Percentiles rank a stretch among this genome's conserved stretches.
Conservation (phyloP, 1,284 basidiomycete species). For the Rhodotorula sp. region DNA sequence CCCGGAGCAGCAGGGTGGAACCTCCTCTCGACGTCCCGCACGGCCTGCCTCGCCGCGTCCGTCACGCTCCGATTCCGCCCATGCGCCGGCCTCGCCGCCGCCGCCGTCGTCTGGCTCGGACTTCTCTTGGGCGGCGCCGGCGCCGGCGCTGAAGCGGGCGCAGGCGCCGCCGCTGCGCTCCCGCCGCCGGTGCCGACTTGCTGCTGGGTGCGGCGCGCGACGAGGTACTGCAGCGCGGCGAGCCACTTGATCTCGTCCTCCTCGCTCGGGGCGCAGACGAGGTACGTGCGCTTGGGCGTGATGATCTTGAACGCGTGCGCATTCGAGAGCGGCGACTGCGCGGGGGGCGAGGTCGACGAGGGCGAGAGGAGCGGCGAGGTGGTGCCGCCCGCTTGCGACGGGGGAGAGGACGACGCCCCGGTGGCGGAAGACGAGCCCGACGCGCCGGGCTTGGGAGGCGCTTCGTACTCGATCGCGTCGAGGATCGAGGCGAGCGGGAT, state of each 20-base stretch:
- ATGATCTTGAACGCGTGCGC: slow-evolving; percentile 88
- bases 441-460: not conserved
- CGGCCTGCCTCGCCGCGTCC: slow-evolving; percentile 37
- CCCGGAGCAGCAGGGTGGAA: slow-evolving; percentile 16
- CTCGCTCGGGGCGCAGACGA: slow-evolving; percentile 91
- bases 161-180: not conserved
- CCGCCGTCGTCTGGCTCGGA: not conserved
- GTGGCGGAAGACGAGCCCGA: not conserved
- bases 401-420: not conserved
- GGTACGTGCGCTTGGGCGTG: slow-evolving; percentile 83
- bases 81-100: not conserved
- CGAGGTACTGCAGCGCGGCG: slow-evolving; percentile 85
- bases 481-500: slow-evolving; percentile 83
- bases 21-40: slow-evolving; percentile 37
- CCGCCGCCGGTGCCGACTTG: not conserved
- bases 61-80: slow-evolving; percentile 37
- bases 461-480: slow-evolving; percentile 83
- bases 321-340: not conserved
- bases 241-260: slow-evolving; percentile 99
- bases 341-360: slow-evolving; percentile 22
- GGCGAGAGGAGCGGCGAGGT: slow-evolving; percentile 24
- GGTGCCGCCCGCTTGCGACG: slow-evolving; percentile 33
- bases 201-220: slow-evolving; percentile 50
- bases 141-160: slow-evolving; percentile 2
- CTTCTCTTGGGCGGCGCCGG: not conserved